phyloP scores from a whole-genome alignment of 371 early-diverging fungal species.

The Rhizopus delemar region DNA sequence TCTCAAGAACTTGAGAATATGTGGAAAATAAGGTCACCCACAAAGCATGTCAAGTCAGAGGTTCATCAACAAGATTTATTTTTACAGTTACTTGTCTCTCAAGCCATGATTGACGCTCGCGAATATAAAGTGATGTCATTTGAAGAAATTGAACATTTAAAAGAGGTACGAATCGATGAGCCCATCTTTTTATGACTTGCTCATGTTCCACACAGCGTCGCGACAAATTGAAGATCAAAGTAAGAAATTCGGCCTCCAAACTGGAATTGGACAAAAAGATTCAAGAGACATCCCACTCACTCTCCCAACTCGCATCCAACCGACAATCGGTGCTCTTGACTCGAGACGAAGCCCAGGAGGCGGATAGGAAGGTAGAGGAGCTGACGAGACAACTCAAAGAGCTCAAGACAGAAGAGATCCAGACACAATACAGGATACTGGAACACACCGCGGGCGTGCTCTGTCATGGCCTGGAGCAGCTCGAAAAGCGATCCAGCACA shows the following conservation, averaged over 20 bases:
- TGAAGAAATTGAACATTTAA: constrained; percentile 55
- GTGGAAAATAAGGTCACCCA: constrained; percentile 32
- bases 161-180: constrained; percentile 38
- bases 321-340: constrained; percentile 23
- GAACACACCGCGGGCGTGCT: constrained; percentile 74
- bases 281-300: constrained; percentile 65
- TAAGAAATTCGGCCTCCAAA: constrained; percentile 19
- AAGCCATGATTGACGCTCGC: constrained; percentile 63
- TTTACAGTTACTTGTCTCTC: constrained; percentile 59
- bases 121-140: constrained; percentile 57
- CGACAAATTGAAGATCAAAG: constrained; percentile 20
- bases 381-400: constrained; percentile 70
- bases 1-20: constrained; percentile 32
- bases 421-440: constrained; percentile 65
- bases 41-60: constrained; percentile 19
- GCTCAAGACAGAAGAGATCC: constrained; percentile 57
- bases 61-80: constrained; percentile 53
- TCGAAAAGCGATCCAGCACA: constrained; percentile 28
- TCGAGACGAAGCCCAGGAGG: constrained; percentile 32
- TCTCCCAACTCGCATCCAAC: constrained; percentile 52
- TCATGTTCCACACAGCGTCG: constrained; percentile 21
- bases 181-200: no score
- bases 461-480: constrained; percentile 44
- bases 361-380: constrained; percentile 67
- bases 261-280: constrained; percentile 69